Evolutionary conservation across 495 filamentous ascomycete species (phyloP).

Genomic region (Talaromyces thailandensis): DNA sequence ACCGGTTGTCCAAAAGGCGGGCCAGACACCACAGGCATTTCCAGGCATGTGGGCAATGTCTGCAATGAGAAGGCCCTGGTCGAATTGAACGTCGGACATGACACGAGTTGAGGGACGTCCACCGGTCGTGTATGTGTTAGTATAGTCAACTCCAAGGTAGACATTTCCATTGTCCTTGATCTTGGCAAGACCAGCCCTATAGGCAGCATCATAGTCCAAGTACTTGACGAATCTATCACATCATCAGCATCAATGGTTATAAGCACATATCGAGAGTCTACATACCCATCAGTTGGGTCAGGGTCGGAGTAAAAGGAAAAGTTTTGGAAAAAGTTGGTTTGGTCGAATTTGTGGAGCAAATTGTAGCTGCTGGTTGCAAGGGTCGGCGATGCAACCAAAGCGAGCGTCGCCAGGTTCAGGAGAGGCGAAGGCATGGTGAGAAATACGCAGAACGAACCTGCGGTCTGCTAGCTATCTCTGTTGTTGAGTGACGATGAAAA

Average conservation of each 20-base stretch:
- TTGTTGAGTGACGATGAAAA: neutral
- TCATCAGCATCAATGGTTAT: neutral
- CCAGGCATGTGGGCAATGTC: conserved; percentile 73
- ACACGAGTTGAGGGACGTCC: conserved; percentile 66
- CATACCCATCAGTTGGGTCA: conserved; percentile 59
- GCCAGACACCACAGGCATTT: conserved; percentile 62
- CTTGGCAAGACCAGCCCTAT: conserved; percentile 46
- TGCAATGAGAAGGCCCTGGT: conserved; percentile 59
- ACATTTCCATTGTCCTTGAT: conserved; percentile 37
- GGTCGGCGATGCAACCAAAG: neutral
- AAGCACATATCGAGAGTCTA: neutral
- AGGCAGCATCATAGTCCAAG: conserved; percentile 45
- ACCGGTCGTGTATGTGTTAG: conserved; percentile 22
- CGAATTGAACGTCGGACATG: conserved; percentile 58
- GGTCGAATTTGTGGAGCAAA: conserved; percentile 35
- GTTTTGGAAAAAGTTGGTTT: conserved; percentile 39
- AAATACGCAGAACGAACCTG: conserved; percentile 2
- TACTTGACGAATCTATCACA: conserved; percentile 46
- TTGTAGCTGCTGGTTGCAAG: conserved; percentile 20
- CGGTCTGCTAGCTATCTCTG: neutral
- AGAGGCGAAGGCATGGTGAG: conserved; percentile 9
- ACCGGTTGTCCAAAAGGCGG: conserved; percentile 69
- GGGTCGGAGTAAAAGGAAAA: conserved; percentile 40
- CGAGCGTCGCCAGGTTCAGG: neutral
- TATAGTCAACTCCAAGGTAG: conserved; percentile 45